Evolutionary conservation across 2,329 filamentous ascomycete species (phyloP).

Genomic region (Nothomitra cinnamomea): DNA sequence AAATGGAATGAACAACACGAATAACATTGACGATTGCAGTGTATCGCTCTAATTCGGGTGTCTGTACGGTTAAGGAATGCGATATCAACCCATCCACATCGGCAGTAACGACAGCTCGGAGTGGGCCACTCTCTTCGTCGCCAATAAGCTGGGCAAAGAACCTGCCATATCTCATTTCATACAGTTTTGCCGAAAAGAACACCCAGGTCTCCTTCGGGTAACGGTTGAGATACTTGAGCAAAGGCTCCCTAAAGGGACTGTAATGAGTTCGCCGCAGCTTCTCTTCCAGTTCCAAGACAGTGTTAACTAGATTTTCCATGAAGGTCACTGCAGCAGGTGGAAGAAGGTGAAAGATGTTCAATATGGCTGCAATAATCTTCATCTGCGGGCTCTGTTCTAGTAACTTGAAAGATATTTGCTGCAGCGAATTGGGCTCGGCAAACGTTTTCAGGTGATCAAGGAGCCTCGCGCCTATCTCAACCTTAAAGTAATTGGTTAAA

Average conservation of each 20-base stretch:
- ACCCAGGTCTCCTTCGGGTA: constrained; percentile 80
- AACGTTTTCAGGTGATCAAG: constrained; percentile 87
- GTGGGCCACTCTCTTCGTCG: constrained; percentile 52
- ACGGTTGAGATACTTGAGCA: constrained; percentile 85
- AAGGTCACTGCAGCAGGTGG: constrained; percentile 81
- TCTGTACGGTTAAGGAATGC: constrained; percentile 44
- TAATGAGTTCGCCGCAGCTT: constrained; percentile 72
- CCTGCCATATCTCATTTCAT: constrained; percentile 74
- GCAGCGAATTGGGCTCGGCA: constrained; percentile 61
- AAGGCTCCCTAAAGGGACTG: constrained; percentile 77
- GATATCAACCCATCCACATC: constrained; percentile 58
- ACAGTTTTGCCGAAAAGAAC: constrained; percentile 61
- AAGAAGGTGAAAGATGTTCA: constrained; percentile 94
- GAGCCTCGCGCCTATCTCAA: constrained; percentile 86
- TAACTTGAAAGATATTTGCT: constrained; percentile 85
- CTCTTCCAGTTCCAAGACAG: constrained; percentile 75
- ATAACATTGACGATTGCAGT: constrained; percentile 75
- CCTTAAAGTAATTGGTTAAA: constrained; percentile 96
- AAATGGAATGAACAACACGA: constrained; percentile 67
- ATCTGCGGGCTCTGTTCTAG: constrained; percentile 86
- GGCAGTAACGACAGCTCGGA: constrained; percentile 58
- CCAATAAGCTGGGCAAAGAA: constrained; percentile 78
- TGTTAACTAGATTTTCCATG: constrained; percentile 76
- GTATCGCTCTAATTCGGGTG: constrained; percentile 45
- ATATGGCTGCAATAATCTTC: constrained; percentile 86